These are phyloP conservation scores for Populus simonii DNA, from an alignment of 345 rosid species.

Conservation along the genomic window DNA sequence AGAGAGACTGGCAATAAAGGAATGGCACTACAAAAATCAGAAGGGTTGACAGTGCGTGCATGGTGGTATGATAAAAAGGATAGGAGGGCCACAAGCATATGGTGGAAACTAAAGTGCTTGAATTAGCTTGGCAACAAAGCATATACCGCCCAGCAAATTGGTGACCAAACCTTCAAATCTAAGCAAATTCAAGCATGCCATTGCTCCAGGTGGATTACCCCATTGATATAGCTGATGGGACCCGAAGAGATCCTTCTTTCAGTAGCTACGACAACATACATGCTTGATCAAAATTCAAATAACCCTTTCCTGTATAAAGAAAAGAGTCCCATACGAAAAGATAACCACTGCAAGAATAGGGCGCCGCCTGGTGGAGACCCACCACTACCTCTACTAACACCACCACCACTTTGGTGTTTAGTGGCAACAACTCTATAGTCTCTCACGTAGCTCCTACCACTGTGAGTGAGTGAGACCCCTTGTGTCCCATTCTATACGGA, in stretches of 20 bases:
- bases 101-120: not conserved
- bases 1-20: not conserved
- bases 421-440: constrained; percentile 1
- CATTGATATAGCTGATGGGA: not conserved
- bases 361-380: constrained; percentile 16
- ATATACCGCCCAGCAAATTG: not conserved
- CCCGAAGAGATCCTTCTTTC: not conserved
- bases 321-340: not conserved
- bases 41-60: not conserved
- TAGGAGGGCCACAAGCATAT: not conserved
- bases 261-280: not conserved
- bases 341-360: not conserved
- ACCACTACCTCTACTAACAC: not conserved
- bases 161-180: not conserved
- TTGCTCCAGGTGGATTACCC: not conserved
- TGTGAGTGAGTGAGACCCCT: not conserved
- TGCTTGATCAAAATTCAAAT: not conserved
- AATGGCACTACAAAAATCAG: not conserved
- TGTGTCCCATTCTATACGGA: not conserved
- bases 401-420: constrained; percentile 10
- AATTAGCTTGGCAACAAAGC: constrained; percentile 7
- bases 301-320: not conserved
- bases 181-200: not conserved
- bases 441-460: not conserved
- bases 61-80: not conserved